phyloP scores from a whole-genome alignment of 202 grass and related monocot genomes.

The Alloteropsis angusta region DNA sequence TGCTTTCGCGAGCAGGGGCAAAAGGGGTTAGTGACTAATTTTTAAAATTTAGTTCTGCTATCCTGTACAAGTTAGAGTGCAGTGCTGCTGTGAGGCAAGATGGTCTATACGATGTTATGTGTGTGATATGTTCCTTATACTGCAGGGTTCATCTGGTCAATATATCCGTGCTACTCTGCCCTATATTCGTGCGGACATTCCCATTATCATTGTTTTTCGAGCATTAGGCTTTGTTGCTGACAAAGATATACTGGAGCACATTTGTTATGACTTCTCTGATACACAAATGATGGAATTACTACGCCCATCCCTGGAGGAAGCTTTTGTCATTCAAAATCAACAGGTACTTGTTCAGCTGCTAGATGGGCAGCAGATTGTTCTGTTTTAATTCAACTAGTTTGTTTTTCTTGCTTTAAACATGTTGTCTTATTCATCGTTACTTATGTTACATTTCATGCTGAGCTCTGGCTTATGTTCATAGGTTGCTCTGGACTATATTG shows the following conservation, averaged over 20 bases:
- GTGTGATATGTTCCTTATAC: constrained; percentile 1
- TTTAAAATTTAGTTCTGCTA: background rate
- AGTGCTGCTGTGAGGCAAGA: background rate
- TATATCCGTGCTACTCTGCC: constrained; percentile 94
- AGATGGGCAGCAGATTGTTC: background rate
- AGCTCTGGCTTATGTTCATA: constrained; percentile 23
- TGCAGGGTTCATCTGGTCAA: constrained; percentile 89
- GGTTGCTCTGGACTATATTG: constrained; percentile 98
- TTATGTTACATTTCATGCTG: background rate
- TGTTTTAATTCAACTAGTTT: background rate
- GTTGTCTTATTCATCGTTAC: background rate
- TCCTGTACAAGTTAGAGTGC: background rate
- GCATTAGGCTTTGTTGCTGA: constrained; percentile 95
- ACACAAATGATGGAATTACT: constrained; percentile 99
- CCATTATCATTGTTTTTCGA: constrained; percentile 91
- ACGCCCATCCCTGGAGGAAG: constrained; percentile 86
- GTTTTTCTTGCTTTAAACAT: background rate
- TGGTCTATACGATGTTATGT: background rate
- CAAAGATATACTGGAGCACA: constrained; percentile 97
- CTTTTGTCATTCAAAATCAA: constrained; percentile 98
- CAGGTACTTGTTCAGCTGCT: constrained; percentile 42
- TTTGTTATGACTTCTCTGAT: constrained; percentile 95
- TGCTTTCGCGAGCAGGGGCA: constrained; percentile 88
- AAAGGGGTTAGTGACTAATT: constrained; percentile 65
- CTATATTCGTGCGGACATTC: constrained; percentile 89